Evolutionary conservation across 257 asterid genomes (phyloP), one percentile per base, ranked within the genome.

Genomic region (Jacaranda mimosifolia): DNA sequence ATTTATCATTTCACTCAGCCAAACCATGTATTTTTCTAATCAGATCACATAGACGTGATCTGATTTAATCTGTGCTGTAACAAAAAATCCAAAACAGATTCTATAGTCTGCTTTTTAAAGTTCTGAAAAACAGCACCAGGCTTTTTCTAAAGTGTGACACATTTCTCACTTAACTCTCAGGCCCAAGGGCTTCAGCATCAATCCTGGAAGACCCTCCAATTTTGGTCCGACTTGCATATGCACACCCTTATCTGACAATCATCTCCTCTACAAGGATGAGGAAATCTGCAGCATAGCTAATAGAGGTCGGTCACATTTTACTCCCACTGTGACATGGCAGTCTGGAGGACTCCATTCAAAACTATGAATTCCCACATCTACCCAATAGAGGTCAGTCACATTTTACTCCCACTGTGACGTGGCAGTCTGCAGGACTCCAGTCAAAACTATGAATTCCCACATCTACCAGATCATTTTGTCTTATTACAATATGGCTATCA

Each of bases 241-340:
- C 14, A 9, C 38, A 7, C 32, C 2, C 32, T 26, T 26, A 53
- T 17, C 26, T n/a, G 3, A 15, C 9, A 15, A 15, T n/a, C 21
- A 48, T 6, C 58, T 52, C 53, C 58, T 52, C 58, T 52, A n/a
- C 58, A 52, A 52, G 58, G 58, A 52, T 15, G 19, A 56, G 63
- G 36, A 56, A 18, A n/a, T 19, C 36, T 13, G 7, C 35, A 7
- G 21, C 36, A 56, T 56, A 36, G 13, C 12, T 18, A 35, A 2
- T 3, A 56, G 36, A 56, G 9, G 13, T 1, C 36, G 2, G 32
- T 19, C 63, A 8, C 15, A 56, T 56, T 19, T 7, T 15, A 12
- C 18, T 51, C 56, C n/a, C 56, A 51, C 32, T 26, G 32, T 26
- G 32, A 26, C 2, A 2, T 26, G 32, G 32, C 32, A 26, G 32